Base-by-base conservation (phyloP, 1,139 yeast genomes). In the Pichia sp. region DNA sequence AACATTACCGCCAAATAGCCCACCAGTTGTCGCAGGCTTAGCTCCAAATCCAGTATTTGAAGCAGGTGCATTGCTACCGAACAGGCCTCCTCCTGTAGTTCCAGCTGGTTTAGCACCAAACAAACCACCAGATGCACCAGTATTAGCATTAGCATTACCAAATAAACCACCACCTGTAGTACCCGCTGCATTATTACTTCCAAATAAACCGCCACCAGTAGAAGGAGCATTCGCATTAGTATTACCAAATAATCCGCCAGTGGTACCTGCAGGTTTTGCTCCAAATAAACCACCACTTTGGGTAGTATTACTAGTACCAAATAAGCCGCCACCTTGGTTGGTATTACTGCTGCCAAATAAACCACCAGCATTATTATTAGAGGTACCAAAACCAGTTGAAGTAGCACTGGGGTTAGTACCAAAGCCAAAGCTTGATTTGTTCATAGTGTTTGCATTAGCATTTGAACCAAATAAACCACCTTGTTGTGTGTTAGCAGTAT, bases 391-490 rank as follows among this genome's bases (percentile, higher is more conserved):
- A 30, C 47, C 43, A 24, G 59, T 46, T 3, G 37, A 26, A 9
- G 46, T 26, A 16, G 37, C 51, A 37, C 30, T 37, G 37, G 33
- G 47, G 24, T 45, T 51, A 27, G 35, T 43, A 38, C 74, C 81
- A 37, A 76, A 74, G 28, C 76, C 67, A 38, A 77, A 43, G 5
- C 58, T 74, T 30, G 46, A n/a, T 33, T 28, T 37, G 22, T 26
- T 28, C 55, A 58, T 39, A 37, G 36, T 55, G 30, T 34, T 39
- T 28, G 34, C 34, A 41, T 56, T 57, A 12, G 53, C 84, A 52
- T 24, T 58, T 48, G 38, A 87, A 37, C 74, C 80, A 36, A 76
- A 74, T 2, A 72, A 67, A 32, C 76, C 67, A 37, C 78, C 43
- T 5, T 56, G 74, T 55, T 58, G 55, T 24, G 30, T 41, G 34